Evolutionary conservation across 106 monocot species (phyloP).

Genomic region (Alisma plantagoaquatica): DNA sequence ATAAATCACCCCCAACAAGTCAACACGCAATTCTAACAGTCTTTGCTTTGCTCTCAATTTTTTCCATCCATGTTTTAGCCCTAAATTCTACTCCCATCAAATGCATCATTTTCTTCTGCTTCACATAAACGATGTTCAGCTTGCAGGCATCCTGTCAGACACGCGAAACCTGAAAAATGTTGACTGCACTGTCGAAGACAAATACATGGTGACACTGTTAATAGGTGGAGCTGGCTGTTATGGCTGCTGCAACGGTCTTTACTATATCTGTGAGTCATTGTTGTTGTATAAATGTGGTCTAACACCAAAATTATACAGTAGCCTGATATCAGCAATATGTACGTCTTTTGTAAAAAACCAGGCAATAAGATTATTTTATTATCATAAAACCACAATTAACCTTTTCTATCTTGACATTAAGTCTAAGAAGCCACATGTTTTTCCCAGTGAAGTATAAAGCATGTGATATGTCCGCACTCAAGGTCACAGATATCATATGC

Average conservation of each 20-base stretch:
- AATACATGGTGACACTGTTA: slow-evolving; percentile 21
- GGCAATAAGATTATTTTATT: neutral
- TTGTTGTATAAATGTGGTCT: neutral
- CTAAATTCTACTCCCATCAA: neutral
- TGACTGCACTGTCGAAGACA: slow-evolving; percentile 24
- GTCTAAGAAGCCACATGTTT: neutral
- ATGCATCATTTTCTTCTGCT: neutral
- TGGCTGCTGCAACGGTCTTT: slow-evolving; percentile 27
- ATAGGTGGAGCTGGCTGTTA: slow-evolving; percentile 26
- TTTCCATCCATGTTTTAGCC: neutral
- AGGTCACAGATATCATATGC: slow-evolving; percentile 20
- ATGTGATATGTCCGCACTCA: slow-evolving; percentile 23
- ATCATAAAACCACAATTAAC: neutral
- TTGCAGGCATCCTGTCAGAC: slow-evolving; percentile 28
- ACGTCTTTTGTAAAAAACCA: neutral
- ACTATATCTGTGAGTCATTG: slow-evolving; percentile 19
- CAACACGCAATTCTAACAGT: neutral
- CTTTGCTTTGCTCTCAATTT: neutral
- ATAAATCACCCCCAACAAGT: neutral
- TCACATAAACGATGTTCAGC: neutral
- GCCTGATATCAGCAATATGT: neutral
- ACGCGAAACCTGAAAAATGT: slow-evolving; percentile 15
- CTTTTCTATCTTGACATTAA: neutral
- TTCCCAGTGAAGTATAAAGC: slow-evolving; percentile 30
- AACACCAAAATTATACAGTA: neutral